Base-by-base conservation (phyloP, 164 flowering plant genomes). In the Saururus chinensis region DNA sequence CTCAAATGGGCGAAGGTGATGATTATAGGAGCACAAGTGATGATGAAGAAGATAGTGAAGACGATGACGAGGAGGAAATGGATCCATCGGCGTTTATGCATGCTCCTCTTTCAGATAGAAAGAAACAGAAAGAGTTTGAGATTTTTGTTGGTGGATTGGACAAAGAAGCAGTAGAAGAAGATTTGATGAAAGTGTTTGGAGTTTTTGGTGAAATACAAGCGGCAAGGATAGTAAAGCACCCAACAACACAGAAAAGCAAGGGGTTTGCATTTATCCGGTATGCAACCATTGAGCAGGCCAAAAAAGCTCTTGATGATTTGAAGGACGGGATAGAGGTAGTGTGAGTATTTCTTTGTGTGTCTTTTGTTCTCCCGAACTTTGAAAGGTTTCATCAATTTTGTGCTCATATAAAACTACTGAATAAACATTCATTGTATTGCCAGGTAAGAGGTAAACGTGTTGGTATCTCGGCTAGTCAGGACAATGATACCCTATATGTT, bases 371-470 rank as follows among this genome's bases (percentile, higher is more conserved):
- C 11, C 17, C 17, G 11, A 45, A 45, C 17, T 45, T 45, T 12
- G 11, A 12, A 13, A 11, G 4, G 4, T 20, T 53, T 53, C 0
- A 19, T 10, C 1, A 23, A 19, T 20, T 20, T 20, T 53, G 56
- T 19, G 17, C 11, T 53, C 19, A 9, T n/a, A 19, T 9, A 20
- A 7, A 20, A 23, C 22, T 53, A 53, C 56, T 53, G 56, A 20
- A 20, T 19, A 9, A 30, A 30, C 37, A 30, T 6, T 30, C 37
- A 30, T 30, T 11, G 4, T 53, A 19, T 20, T 7, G 51, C 40
- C 56, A 79, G 81, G 78, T 78, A 51, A 73, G 68, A 61, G 78
- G 80, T 22, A 76, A 72, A 59, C 78, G 55, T 55, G 72, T 61
- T 60, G 68, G 71, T 25, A 57, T 79, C 64, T 71, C 80, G 11